phyloP scores from a whole-genome alignment of 2,329 filamentous ascomycete species.

The Penicillium sp. region DNA sequence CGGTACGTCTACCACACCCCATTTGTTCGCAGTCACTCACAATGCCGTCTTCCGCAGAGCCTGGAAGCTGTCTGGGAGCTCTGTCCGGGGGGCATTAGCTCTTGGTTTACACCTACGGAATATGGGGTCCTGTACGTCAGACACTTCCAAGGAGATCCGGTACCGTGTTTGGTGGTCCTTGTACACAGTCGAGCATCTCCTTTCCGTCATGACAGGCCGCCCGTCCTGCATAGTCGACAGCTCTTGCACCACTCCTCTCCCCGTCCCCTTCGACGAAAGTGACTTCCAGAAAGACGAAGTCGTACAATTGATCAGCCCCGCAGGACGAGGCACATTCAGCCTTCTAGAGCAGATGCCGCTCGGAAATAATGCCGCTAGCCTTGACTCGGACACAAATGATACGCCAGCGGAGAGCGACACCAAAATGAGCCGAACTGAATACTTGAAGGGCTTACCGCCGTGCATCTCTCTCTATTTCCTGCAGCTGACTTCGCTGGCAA shows the following conservation, averaged over 20 bases:
- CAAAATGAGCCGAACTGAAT: constrained; percentile 30
- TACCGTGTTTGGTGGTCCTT: constrained; percentile 49
- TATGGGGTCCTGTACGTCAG: constrained; percentile 35
- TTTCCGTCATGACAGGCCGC: constrained; percentile 46
- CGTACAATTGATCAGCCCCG: constrained; percentile 25
- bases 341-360: constrained; percentile 23
- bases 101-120: constrained; percentile 46
- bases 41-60: constrained; percentile 28
- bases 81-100: constrained; percentile 41
- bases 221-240: constrained; percentile 44
- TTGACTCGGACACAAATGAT: constrained; percentile 22
- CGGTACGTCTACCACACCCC: constrained; percentile 28
- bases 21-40: constrained; percentile 3
- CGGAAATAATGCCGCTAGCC: constrained; percentile 22
- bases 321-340: constrained; percentile 20
- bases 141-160: constrained; percentile 44
- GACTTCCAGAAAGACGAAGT: constrained; percentile 38
- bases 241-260: constrained; percentile 43
- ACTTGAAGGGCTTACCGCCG: constrained; percentile 37
- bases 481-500: constrained; percentile 37
- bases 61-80: constrained; percentile 44
- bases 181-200: constrained; percentile 43
- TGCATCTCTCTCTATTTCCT: constrained; percentile 44
- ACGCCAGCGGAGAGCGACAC: constrained; percentile 13
- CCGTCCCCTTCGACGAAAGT: constrained; percentile 42